phyloP scores from a whole-genome alignment of 768 basidiomycete species.

The Agaricus blazei region DNA sequence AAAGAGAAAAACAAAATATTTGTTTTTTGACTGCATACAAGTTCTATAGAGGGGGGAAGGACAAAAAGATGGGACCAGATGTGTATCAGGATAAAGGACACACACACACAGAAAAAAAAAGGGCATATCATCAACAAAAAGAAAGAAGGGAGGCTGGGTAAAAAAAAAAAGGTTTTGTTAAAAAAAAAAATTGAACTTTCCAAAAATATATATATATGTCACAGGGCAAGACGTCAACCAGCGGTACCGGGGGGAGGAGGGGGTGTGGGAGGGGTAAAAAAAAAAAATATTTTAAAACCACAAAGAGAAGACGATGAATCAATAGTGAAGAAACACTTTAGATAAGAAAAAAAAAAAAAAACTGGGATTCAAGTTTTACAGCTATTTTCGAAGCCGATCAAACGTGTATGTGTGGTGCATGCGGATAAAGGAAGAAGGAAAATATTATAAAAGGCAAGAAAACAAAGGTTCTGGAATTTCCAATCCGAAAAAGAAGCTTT shows the following conservation, averaged over 20 bases:
- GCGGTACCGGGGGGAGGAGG: too few relatives aligned
- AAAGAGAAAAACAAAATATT: not conserved
- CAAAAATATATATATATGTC: too few relatives aligned
- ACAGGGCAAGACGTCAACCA: too few relatives aligned
- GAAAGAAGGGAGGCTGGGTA: not conserved
- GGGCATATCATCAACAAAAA: not conserved
- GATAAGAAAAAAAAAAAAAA: not conserved
- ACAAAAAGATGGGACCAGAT: not conserved
- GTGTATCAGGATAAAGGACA: not conserved
- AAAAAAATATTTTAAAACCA: not conserved
- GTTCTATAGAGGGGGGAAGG: not conserved
- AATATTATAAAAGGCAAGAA: not conserved
- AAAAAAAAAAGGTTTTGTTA: not conserved
- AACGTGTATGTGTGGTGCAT: not conserved
- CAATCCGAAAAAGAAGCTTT: not conserved
- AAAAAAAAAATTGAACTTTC: not conserved
- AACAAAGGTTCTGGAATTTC: not conserved
- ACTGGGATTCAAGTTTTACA: not conserved
- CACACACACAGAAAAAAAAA: not conserved
- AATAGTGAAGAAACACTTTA: not conserved
- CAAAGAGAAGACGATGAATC: not conserved
- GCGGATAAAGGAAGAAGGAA: not conserved
- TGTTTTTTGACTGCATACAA: constrained; percentile 4
- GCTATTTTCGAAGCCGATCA: not conserved
- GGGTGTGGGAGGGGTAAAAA: not conserved